Evolutionary conservation across 495 filamentous ascomycete genomes (phyloP), one percentile per base, ranked within the genome.

Genomic region (Paragyromitra xinjiangensis): DNA sequence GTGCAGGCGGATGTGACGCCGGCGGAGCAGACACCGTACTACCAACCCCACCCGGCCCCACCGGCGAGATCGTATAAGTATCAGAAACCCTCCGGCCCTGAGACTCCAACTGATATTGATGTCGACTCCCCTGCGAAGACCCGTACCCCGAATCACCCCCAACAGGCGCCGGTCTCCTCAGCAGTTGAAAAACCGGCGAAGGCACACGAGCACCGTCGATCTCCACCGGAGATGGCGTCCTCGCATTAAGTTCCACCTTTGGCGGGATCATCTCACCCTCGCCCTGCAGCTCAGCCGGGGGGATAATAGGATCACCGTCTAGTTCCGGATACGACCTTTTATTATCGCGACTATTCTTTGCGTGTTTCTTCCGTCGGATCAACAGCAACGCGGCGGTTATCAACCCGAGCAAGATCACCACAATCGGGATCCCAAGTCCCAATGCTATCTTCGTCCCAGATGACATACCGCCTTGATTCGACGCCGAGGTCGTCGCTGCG

Each of bases 341-440:
- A 61, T 37, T 16, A 16, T 69, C 22, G 5, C 8, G 53, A 40
- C 7, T 22, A 9, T 56, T n/a, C 12, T 8, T 55, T 26, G 48
- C 26, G 19, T 3, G 39, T 8, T 65, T 65, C 29, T 44, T 58
- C 22, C 56, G 68, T 26, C 42, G 40, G 26, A 71, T 62, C 4
- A 71, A 6, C 6, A n/a, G n/a, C 3, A 63, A 34, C 14, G 56
- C 68, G 9, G 12, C 24, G 44, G 50, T 19, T n/a, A 71, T 62
- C 1, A 71, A 42, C n/a, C 39, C 53, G 6, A 71, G 42, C 0
- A 71, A 56, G 29, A 71, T 71, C 4, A 51, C 55, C 9, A 71
- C 68, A n/a, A 71, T 71, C 5, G 68, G 68, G 26, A 71, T 63
- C 3, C 42, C 68, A 11, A 71, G 68, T n/a, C 68, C 68, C 3